Percentiles rank a stretch among this genome's conserved stretches.
phyloP scores from a whole-genome alignment of 2,329 filamentous ascomycete genomes.

The Cephalotrichum gorgonifer region DNA sequence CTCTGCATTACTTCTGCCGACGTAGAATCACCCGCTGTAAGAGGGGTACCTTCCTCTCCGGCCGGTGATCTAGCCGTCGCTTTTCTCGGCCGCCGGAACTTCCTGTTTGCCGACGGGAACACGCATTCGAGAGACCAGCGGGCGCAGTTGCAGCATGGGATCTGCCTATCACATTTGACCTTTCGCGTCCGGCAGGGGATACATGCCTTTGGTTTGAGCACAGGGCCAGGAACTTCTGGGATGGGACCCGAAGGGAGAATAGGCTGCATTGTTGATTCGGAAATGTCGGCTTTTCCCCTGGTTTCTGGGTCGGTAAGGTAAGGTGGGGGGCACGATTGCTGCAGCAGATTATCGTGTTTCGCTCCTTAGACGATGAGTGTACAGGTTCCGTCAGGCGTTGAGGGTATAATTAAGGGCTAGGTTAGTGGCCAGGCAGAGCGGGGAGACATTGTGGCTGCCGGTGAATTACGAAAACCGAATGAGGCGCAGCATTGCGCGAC shows the following conservation, averaged over 20 bases:
- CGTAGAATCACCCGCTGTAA: neutral
- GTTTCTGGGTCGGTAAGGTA: neutral
- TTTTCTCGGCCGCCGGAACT: neutral
- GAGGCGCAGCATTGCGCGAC: too few species aligned
- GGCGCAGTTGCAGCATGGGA: neutral
- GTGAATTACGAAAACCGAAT: too few species aligned
- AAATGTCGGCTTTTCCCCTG: neutral
- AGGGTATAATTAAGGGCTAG: too few species aligned
- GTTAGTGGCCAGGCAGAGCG: too few species aligned
- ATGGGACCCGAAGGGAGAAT: neutral
- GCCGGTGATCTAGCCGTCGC: neutral
- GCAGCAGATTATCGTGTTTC: neutral
- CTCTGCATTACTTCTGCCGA: neutral
- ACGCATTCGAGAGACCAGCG: neutral
- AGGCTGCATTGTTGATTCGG: neutral
- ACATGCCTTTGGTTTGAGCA: conserved; percentile 3
- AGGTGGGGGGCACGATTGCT: neutral
- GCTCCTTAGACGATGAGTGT: too few species aligned
- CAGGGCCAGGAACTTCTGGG: neutral
- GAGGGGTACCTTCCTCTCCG: neutral
- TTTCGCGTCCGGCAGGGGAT: neutral
- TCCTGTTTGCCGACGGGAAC: neutral
- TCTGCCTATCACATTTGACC: conserved; percentile 2
- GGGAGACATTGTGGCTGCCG: too few species aligned
- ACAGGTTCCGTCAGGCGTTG: too few species aligned